These are phyloP conservation scores for Prunus campanulata DNA, from an alignment of 306 rosid genomes.

Conservation along the genomic window DNA sequence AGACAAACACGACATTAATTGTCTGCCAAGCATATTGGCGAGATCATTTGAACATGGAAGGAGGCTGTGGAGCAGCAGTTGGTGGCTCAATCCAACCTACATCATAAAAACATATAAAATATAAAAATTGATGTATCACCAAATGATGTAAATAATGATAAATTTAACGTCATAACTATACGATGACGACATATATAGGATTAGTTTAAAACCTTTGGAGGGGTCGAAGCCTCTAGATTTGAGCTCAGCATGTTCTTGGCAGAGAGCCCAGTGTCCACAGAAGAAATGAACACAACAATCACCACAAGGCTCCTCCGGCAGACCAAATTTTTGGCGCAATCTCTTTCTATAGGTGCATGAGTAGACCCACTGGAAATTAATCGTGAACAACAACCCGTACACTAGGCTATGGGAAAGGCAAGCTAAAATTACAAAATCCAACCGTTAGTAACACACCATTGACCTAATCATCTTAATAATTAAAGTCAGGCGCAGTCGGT, in stretches of 20 bases:
- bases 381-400: background rate
- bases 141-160: background rate
- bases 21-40: background rate
- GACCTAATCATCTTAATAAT: background rate
- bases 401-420: too few relatives aligned
- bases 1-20: background rate
- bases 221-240: slow-evolving; percentile 12
- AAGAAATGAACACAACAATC: slow-evolving; percentile 2
- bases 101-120: background rate
- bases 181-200: background rate
- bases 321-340: background rate
- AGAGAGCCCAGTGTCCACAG: slow-evolving; percentile 9
- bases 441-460: background rate
- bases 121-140: background rate
- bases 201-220: slow-evolving; percentile 6
- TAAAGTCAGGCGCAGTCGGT: too few relatives aligned
- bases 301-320: slow-evolving; percentile 10
- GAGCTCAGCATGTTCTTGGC: slow-evolving; percentile 20
- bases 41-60: slow-evolving; percentile 16
- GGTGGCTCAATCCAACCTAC: slow-evolving; percentile 19
- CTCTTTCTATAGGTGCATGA: background rate
- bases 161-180: background rate
- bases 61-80: slow-evolving; percentile 10
- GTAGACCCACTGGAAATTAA: background rate
- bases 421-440: too few relatives aligned